Evolutionary conservation across 805 yeast genomes (phyloP).

Genomic region (Priceomyces haplophilus): DNA sequence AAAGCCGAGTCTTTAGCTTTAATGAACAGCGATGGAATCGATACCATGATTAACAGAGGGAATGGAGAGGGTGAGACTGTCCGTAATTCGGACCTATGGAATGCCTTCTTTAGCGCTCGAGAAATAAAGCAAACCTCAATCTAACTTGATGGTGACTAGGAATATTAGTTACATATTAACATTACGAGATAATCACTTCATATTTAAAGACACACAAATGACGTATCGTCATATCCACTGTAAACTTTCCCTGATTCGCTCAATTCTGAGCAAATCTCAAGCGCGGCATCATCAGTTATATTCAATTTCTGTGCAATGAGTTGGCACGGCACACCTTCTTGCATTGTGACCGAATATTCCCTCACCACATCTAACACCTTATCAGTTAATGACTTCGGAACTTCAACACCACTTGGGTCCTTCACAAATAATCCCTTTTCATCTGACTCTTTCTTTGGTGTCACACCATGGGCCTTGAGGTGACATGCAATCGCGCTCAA

Average conservation of each 20-base stretch:
- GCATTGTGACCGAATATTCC: conserved; percentile 54
- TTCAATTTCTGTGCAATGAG: conserved; percentile 57
- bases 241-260: conserved; percentile 69
- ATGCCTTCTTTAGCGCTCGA: conserved; percentile 48
- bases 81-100: conserved; percentile 58
- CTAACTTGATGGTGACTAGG: neutral
- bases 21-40: conserved; percentile 48
- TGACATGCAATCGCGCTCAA: conserved; percentile 60
- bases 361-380: conserved; percentile 47
- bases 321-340: conserved; percentile 72
- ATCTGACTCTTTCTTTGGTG: conserved; percentile 13
- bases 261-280: conserved; percentile 49
- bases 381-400: conserved; percentile 32
- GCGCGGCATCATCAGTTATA: conserved; percentile 47
- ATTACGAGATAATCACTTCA: neutral
- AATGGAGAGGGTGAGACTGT: conserved; percentile 58
- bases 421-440: conserved; percentile 28
- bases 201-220: conserved; percentile 49
- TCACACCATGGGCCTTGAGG: conserved; percentile 52
- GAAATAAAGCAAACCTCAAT: neutral
- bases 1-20: conserved; percentile 54
- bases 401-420: conserved; percentile 18
- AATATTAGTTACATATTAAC: neutral
- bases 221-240: conserved; percentile 65
- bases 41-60: conserved; percentile 42